phyloP scores from a whole-genome alignment of 257 asterid genomes.

The Plantago major region DNA sequence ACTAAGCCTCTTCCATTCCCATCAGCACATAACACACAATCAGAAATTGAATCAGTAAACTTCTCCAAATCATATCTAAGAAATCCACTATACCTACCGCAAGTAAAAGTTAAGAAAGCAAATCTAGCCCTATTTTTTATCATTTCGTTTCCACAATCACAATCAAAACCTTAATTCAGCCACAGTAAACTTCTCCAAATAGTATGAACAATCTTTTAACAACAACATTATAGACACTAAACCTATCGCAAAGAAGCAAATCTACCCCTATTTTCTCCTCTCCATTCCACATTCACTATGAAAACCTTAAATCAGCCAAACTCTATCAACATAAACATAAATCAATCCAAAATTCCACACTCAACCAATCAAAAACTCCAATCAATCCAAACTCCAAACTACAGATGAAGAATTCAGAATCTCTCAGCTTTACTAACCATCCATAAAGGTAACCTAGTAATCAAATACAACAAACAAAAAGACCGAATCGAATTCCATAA shows the following conservation, averaged over 20 bases:
- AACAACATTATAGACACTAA: slow-evolving; percentile 1
- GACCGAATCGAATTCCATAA: background rate
- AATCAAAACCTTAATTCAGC: no score
- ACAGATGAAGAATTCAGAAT: background rate
- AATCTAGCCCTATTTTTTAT: no score
- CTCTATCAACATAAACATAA: background rate
- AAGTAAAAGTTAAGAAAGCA: no score
- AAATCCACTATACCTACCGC: no score
- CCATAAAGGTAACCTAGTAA: background rate
- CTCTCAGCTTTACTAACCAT: background rate
- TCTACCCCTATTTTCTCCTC: background rate
- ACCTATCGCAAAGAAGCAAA: background rate
- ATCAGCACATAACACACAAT: background rate
- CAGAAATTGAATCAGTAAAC: background rate
- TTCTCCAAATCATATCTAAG: background rate
- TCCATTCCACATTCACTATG: background rate
- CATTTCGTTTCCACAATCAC: no score
- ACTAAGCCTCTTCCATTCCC: slow-evolving; percentile 11
- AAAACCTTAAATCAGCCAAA: slow-evolving; percentile 11
- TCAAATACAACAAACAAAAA: background rate
- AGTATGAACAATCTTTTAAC: background rate
- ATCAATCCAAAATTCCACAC: background rate
- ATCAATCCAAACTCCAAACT: background rate
- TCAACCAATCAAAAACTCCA: background rate
- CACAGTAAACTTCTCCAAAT: background rate